Percentiles rank a stretch among this genome's conserved stretches.
Evolutionary conservation across 75 land plant species (phyloP).

Genomic region (Larix kaempferi): DNA sequence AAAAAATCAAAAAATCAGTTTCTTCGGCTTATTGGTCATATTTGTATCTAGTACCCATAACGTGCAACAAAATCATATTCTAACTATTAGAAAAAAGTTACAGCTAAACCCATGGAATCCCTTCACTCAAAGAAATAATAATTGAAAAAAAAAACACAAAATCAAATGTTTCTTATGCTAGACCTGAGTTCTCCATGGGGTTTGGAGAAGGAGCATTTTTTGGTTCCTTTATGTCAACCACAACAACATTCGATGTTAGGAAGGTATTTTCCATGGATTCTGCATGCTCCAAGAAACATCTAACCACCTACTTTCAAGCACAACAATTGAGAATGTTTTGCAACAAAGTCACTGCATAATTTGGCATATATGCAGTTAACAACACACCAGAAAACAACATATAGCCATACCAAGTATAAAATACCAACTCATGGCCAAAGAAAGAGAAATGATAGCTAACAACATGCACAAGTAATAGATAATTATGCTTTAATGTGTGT

Average conservation of each 20-base stretch:
- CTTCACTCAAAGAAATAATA: neutral
- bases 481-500: too few species aligned
- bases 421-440: too few species aligned
- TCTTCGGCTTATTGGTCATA: neutral
- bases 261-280: conserved; percentile 87
- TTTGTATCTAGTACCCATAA: conserved; percentile 1
- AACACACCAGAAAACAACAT: too few species aligned
- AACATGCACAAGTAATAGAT: too few species aligned
- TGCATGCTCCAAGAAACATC: conserved; percentile 93
- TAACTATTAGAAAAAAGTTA: neutral
- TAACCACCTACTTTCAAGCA: conserved; percentile 52
- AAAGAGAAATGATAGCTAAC: too few species aligned
- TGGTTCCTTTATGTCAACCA: conserved; percentile 82
- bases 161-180: conserved; percentile 9
- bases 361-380: too few species aligned
- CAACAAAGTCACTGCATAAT: too few species aligned
- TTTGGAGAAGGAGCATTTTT: conserved; percentile 14
- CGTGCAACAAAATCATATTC: neutral
- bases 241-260: conserved; percentile 81
- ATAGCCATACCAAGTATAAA: too few species aligned
- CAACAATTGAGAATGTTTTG: neutral
- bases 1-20: neutral
- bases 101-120: neutral
- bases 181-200: conserved; percentile 22
- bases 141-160: neutral